phyloP scores from a whole-genome alignment of 2,329 filamentous ascomycete species.

The Chaetothyriales sp. region DNA sequence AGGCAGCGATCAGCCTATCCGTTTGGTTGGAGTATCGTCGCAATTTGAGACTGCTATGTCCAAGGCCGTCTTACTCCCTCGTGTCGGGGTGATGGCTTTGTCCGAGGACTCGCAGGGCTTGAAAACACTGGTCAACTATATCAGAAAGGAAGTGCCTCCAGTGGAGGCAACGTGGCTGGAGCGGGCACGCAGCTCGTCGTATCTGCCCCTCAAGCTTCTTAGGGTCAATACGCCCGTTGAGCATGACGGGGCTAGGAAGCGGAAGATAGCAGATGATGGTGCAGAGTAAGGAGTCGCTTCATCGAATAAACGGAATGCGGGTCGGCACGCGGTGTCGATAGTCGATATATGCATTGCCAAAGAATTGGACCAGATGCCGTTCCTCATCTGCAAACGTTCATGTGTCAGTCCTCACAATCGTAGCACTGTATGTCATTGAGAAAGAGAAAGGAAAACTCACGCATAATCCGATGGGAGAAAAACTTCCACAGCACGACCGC shows the following conservation, averaged over 20 bases:
- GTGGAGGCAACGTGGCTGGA: constrained; percentile 14
- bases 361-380: constrained; percentile 62
- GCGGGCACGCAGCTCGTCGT: constrained; percentile 2
- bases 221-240: constrained; percentile 1
- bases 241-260: background rate
- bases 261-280: constrained; percentile 1
- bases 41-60: constrained; percentile 11
- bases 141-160: constrained; percentile 5
- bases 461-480: constrained; percentile 57
- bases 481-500: constrained; percentile 68
- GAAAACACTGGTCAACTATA: constrained; percentile 5
- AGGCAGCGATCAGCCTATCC: background rate
- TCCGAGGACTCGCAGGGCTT: constrained; percentile 4
- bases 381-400: constrained; percentile 52
- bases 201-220: constrained; percentile 11
- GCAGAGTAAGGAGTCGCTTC: constrained; percentile 3
- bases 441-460: constrained; percentile 30
- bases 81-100: constrained; percentile 12
- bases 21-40: constrained; percentile 8
- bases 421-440: background rate
- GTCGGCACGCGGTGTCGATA: constrained; percentile 61
- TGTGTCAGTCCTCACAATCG: background rate
- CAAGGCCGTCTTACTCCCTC: constrained; percentile 11
- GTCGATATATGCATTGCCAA: constrained; percentile 63
- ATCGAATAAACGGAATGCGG: constrained; percentile 63